Evolutionary conservation across 2,329 filamentous ascomycete genomes (phyloP).

Genomic region (Verticillium dahliae): DNA sequence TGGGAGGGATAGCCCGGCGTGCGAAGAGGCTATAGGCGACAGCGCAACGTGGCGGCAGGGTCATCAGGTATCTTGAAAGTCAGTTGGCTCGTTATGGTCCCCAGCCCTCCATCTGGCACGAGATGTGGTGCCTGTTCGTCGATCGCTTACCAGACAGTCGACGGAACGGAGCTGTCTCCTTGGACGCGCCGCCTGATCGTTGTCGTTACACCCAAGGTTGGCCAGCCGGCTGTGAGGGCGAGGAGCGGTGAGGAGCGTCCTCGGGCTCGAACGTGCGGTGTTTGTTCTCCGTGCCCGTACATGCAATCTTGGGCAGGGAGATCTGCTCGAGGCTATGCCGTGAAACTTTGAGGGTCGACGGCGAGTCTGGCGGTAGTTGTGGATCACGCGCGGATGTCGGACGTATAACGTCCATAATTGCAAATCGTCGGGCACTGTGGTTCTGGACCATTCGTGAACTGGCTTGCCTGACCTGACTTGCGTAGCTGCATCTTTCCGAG

Average conservation of each 20-base stretch:
- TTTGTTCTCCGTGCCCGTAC: neutral
- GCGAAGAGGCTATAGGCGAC: neutral
- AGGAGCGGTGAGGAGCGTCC: neutral
- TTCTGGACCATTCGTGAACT: too few relatives aligned
- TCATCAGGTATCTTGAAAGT: neutral
- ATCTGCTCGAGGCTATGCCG: neutral
- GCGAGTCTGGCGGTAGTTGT: neutral
- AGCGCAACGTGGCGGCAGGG: neutral
- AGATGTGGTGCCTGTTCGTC: too few relatives aligned
- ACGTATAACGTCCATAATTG: neutral
- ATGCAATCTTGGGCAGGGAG: neutral
- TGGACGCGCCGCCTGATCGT: neutral
- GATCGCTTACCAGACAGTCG: neutral
- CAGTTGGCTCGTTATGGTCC: neutral
- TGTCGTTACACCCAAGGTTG: neutral
- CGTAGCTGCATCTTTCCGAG: neutral
- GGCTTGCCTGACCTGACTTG: too few relatives aligned
- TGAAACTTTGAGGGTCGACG: neutral
- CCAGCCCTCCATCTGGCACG: neutral
- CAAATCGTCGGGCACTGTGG: too few relatives aligned
- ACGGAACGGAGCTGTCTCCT: neutral
- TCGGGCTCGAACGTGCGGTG: neutral
- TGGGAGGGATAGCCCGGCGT: neutral
- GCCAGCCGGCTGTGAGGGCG: neutral
- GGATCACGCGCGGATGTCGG: neutral